Conservation (phyloP, 176 grass and related monocot species). For the Aegilops longissima region DNA sequence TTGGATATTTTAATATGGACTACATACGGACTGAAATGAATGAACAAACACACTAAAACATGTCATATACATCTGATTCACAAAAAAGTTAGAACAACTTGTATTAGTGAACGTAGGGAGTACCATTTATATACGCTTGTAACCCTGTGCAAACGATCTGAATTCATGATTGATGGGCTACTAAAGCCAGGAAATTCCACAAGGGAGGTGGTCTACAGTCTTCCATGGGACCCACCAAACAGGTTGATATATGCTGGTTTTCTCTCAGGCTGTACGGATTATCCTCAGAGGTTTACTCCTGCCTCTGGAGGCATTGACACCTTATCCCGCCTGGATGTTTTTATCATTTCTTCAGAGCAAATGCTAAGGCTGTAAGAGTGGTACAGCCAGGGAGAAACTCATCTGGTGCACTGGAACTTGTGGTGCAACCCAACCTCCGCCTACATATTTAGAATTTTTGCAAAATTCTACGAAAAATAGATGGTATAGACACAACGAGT, state of each 20-base stretch:
- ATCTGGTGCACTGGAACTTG: too few relatives aligned
- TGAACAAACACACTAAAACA: too few relatives aligned
- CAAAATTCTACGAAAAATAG: too few relatives aligned
- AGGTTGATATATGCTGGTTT: background rate
- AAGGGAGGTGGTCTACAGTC: background rate
- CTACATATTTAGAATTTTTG: too few relatives aligned
- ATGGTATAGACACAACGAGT: background rate
- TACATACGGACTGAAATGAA: too few relatives aligned
- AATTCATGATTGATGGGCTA: background rate
- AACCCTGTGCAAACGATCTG: background rate
- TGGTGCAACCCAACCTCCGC: too few relatives aligned
- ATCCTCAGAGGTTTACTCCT: background rate
- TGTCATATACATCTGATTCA: too few relatives aligned
- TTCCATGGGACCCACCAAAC: background rate
- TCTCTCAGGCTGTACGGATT: background rate
- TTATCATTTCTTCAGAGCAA: background rate
- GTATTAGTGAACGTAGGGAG: too few relatives aligned
- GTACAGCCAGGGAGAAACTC: background rate
- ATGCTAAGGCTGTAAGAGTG: background rate
- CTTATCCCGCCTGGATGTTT: background rate
- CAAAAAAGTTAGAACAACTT: too few relatives aligned
- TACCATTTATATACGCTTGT: background rate
- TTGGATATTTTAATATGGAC: too few relatives aligned
- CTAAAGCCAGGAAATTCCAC: background rate
- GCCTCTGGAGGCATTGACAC: background rate